phyloP scores from a whole-genome alignment of 306 rosid genomes.

The Herpetospermum pedunculosum region DNA sequence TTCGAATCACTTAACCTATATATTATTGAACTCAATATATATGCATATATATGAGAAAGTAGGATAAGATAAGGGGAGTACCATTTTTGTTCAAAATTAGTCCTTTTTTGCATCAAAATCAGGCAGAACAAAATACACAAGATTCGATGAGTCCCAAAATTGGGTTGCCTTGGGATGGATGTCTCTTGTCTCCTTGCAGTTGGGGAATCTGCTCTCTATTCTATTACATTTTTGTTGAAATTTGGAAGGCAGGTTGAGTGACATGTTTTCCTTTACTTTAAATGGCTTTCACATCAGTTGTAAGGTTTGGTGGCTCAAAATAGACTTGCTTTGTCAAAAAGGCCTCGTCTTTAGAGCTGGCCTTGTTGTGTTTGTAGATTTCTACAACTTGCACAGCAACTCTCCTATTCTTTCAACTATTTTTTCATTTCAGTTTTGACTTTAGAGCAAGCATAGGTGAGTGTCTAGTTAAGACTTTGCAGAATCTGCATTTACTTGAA shows the following conservation, averaged over 20 bases:
- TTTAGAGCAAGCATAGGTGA: not conserved
- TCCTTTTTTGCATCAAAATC: slow-evolving; percentile 3
- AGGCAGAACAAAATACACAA: not conserved
- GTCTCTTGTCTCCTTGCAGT: slow-evolving; percentile 3
- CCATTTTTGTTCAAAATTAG: not conserved
- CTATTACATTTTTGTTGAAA: not conserved
- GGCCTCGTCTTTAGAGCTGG: not conserved
- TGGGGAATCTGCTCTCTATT: not conserved
- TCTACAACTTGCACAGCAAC: not conserved
- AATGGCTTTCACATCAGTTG: not conserved
- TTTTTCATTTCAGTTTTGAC: not conserved
- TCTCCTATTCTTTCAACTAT: not conserved
- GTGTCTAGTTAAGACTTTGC: not conserved
- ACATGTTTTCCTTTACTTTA: not conserved
- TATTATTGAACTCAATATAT: too few species aligned
- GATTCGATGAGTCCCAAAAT: not conserved
- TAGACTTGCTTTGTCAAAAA: not conserved
- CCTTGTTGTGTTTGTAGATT: not conserved
- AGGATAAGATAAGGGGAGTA: not conserved
- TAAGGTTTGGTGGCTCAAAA: not conserved
- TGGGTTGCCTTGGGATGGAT: not conserved
- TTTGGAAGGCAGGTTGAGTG: not conserved
- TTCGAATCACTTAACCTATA: too few species aligned
- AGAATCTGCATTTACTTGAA: not conserved
- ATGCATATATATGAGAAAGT: too few species aligned